Conservation (phyloP, 768 basidiomycete species). For the Lactarius pseudohatsudake region DNA sequence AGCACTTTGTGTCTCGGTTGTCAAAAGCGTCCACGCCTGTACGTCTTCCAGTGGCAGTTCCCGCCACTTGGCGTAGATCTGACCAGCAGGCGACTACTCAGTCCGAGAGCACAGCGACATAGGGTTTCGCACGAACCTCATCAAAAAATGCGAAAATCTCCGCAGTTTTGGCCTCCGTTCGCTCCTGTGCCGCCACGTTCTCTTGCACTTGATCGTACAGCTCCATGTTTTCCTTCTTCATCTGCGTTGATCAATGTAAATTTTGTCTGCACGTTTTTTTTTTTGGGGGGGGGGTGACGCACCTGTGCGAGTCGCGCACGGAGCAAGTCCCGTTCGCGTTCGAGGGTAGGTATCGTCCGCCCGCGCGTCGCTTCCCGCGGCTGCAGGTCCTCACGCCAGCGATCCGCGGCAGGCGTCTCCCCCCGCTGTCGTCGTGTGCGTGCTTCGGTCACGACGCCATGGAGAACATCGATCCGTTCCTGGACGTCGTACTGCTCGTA, state of each 20-base stretch:
- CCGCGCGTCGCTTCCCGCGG: constrained; percentile 64
- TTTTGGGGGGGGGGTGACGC: background rate
- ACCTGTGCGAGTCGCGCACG: constrained; percentile 41
- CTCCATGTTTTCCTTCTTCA: constrained; percentile 54
- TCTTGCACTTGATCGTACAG: constrained; percentile 50
- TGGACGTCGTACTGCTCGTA: constrained; percentile 67
- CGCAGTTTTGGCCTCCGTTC: constrained; percentile 46
- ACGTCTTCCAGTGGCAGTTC: constrained; percentile 64
- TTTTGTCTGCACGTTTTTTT: background rate
- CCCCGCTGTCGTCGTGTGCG: constrained; percentile 50
- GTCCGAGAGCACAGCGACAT: background rate
- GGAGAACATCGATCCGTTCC: constrained; percentile 69
- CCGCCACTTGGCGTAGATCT: constrained; percentile 54
- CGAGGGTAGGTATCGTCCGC: constrained; percentile 59
- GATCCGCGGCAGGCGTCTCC: constrained; percentile 46
- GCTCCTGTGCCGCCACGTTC: constrained; percentile 46
- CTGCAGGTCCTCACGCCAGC: constrained; percentile 64
- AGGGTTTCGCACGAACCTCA: constrained; percentile 42
- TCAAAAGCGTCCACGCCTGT: constrained; percentile 41
- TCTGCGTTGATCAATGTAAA: constrained; percentile 38
- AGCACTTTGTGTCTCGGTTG: constrained; percentile 39
- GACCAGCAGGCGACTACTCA: constrained; percentile 16
- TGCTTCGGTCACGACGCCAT: constrained; percentile 68
- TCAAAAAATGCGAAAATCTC: constrained; percentile 56
- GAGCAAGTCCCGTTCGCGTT: constrained; percentile 43